Percentiles rank a stretch among this genome's conserved stretches.
Conservation (phyloP, 2,329 filamentous ascomycete species). For the Xylaria sp. region DNA sequence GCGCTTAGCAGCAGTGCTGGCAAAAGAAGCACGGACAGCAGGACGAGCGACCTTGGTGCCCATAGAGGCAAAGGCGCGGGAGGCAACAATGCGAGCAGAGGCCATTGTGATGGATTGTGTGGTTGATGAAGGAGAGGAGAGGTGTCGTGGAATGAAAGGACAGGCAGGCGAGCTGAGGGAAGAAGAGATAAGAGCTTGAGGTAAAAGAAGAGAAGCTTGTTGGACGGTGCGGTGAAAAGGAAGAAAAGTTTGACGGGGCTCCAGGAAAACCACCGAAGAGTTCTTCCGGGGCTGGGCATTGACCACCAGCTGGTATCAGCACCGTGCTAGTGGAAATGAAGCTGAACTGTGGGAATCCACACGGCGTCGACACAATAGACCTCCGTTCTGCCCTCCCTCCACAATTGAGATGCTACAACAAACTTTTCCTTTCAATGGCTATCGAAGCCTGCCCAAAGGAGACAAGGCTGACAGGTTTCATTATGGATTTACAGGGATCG, state of each 20-base stretch:
- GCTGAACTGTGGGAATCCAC: conserved; percentile 39
- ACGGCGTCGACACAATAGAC: conserved; percentile 30
- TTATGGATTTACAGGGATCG: conserved; percentile 37
- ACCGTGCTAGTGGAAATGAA: conserved; percentile 30
- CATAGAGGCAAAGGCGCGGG: conserved; percentile 81
- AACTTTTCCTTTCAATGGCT: conserved; percentile 40
- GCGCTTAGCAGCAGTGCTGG: conserved; percentile 74
- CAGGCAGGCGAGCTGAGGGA: conserved; percentile 41
- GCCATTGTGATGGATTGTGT: conserved; percentile 75
- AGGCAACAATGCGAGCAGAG: conserved; percentile 79
- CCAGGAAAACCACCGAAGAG: conserved; percentile 45
- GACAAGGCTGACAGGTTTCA: conserved; percentile 50
- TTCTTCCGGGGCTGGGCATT: conserved; percentile 41
- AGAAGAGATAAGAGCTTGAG: conserved; percentile 42
- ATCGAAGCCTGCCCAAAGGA: conserved; percentile 48
- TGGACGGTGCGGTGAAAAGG: conserved; percentile 47
- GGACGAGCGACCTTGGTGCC: conserved; percentile 82
- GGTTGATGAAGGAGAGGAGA: conserved; percentile 55
- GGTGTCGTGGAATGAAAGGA: conserved; percentile 52
- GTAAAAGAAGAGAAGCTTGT: conserved; percentile 48
- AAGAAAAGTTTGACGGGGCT: conserved; percentile 49
- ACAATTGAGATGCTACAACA: conserved; percentile 33
- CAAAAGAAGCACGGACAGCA: conserved; percentile 72
- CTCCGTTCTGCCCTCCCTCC: conserved; percentile 3
- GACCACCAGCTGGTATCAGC: conserved; percentile 34